Evolutionary conservation across 495 filamentous ascomycete species (phyloP).

Genomic region (Penicillium robsamsonii): DNA sequence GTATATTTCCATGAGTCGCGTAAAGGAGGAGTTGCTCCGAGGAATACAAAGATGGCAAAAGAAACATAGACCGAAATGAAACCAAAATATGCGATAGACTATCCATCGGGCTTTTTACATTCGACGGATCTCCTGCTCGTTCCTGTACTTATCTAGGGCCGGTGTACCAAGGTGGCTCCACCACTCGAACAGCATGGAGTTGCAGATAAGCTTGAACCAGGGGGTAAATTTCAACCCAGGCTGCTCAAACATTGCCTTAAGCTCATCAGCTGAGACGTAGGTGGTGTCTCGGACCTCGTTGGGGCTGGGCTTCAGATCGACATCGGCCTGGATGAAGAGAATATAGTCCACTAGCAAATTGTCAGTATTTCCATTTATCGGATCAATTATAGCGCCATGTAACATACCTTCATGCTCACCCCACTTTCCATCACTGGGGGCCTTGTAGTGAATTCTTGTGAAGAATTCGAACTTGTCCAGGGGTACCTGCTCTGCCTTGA

Average conservation of each 20-base stretch:
- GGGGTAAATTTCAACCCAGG: slow-evolving; percentile 82
- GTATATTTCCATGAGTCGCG: slow-evolving; percentile 16
- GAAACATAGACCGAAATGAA: slow-evolving; percentile 3
- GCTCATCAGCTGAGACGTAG: slow-evolving; percentile 78
- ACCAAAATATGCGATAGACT: not conserved
- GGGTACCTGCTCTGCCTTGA: slow-evolving; percentile 86
- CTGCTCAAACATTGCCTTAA: slow-evolving; percentile 84
- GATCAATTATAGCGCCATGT: not conserved
- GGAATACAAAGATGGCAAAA: slow-evolving; percentile 1
- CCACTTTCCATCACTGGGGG: slow-evolving; percentile 96
- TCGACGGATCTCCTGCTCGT: slow-evolving; percentile 81
- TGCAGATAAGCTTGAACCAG: slow-evolving; percentile 99
- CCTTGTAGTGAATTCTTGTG: slow-evolving; percentile 97
- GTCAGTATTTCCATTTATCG: slow-evolving; percentile 14
- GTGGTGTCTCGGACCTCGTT: slow-evolving; percentile 85
- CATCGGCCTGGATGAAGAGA: slow-evolving; percentile 93
- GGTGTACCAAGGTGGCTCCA: slow-evolving; percentile 82
- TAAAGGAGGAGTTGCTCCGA: not conserved
- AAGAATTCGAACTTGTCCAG: slow-evolving; percentile 89
- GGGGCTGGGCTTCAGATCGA: slow-evolving; percentile 72
- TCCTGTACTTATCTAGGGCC: slow-evolving; percentile 76
- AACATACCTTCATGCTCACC: slow-evolving; percentile 95
- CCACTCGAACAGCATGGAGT: slow-evolving; percentile 98
- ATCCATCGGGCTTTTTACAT: slow-evolving; percentile 54
- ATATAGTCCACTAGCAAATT: slow-evolving; percentile 85